Conservation (phyloP, 1,284 basidiomycete genomes). For the Neonothopanus nambi region DNA sequence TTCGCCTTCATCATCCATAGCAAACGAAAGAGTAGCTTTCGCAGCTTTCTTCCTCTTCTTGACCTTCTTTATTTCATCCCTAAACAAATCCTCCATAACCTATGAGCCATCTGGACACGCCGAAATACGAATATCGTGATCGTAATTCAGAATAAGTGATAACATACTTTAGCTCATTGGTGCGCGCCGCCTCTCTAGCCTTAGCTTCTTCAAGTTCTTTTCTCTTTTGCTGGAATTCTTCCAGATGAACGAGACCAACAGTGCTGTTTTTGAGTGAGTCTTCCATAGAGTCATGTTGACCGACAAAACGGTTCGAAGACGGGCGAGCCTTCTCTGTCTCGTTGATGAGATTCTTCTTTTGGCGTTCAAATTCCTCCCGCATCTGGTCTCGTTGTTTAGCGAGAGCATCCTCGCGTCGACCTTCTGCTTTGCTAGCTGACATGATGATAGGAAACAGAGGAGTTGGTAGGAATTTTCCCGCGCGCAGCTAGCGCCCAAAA, state of each 20-base stretch:
- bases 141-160: slow-evolving; percentile 15
- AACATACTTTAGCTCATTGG: slow-evolving; percentile 84
- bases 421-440: slow-evolving; percentile 72
- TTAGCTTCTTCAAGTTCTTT: slow-evolving; percentile 93
- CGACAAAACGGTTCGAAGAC: slow-evolving; percentile 86
- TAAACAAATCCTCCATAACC: slow-evolving; percentile 79
- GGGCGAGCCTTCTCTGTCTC: slow-evolving; percentile 85
- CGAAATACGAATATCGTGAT: slow-evolving; percentile 12
- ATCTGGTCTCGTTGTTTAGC: slow-evolving; percentile 79
- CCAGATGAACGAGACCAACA: slow-evolving; percentile 89
- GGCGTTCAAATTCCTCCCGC: slow-evolving; percentile 87
- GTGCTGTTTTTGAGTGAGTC: slow-evolving; percentile 93
- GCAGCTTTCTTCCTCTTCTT: slow-evolving; percentile 89
- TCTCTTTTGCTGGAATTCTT: slow-evolving; percentile 89
- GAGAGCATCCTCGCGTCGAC: slow-evolving; percentile 76
- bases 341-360: slow-evolving; percentile 80
- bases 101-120: slow-evolving; percentile 57
- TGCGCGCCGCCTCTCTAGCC: slow-evolving; percentile 83
- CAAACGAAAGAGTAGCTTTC: slow-evolving; percentile 88
- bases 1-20: slow-evolving; percentile 69
- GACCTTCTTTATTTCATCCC: slow-evolving; percentile 81
- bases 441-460: slow-evolving; percentile 36
- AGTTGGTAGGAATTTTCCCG: background rate
- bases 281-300: slow-evolving; percentile 94
- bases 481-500: background rate